Evolutionary conservation across 768 basidiomycete species (phyloP).

Genomic region (Leccinum aurantiacum): DNA sequence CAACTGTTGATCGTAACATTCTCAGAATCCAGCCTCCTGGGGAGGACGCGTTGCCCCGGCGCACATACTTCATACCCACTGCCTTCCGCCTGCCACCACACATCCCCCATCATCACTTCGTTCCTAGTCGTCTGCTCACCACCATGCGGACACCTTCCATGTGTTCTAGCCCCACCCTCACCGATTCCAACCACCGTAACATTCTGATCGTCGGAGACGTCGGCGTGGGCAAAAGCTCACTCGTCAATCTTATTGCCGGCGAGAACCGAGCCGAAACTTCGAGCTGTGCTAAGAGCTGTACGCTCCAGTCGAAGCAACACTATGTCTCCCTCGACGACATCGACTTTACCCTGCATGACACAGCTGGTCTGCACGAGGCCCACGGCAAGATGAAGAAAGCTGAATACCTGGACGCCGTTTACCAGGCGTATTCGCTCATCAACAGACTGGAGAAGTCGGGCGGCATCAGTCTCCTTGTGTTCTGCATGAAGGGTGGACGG

Average conservation of each 20-base stretch:
- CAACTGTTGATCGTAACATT: neutral
- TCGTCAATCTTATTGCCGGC: slow-evolving; percentile 41
- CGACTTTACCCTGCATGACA: slow-evolving; percentile 26
- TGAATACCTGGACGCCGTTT: slow-evolving; percentile 28
- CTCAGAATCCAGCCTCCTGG: slow-evolving; percentile 3
- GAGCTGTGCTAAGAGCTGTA: slow-evolving; percentile 35
- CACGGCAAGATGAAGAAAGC: slow-evolving; percentile 22
- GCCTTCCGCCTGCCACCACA: neutral
- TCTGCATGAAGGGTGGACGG: slow-evolving; percentile 32
- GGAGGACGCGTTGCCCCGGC: neutral
- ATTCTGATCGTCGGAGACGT: slow-evolving; percentile 31
- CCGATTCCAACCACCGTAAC: slow-evolving; percentile 18
- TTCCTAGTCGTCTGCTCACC: neutral
- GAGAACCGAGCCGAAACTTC: slow-evolving; percentile 29
- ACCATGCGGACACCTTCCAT: slow-evolving; percentile 13
- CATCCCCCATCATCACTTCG: slow-evolving; percentile 3
- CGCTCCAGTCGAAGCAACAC: slow-evolving; percentile 32
- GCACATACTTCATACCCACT: neutral
- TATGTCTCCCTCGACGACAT: slow-evolving; percentile 15
- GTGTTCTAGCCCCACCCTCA: slow-evolving; percentile 15
- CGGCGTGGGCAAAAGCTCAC: slow-evolving; percentile 39
- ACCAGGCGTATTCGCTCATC: slow-evolving; percentile 36
- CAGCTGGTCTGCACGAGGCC: slow-evolving; percentile 31
- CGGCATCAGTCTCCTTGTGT: slow-evolving; percentile 31
- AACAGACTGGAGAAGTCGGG: slow-evolving; percentile 27